Conservation (phyloP, 2,329 filamentous ascomycete species). For the Gremmenia infestans region DNA sequence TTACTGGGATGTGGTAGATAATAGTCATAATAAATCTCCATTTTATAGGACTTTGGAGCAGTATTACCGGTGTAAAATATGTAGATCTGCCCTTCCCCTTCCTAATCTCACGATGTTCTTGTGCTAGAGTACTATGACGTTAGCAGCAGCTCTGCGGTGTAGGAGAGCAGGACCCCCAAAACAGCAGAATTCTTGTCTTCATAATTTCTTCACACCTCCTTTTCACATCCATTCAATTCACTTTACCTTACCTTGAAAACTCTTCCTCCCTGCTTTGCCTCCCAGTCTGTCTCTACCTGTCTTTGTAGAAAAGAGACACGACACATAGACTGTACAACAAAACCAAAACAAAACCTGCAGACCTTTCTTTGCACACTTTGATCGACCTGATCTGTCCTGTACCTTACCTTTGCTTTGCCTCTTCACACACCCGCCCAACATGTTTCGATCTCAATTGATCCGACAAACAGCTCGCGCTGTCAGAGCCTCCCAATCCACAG, state of each 20-base stretch:
- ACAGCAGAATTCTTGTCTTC: background rate
- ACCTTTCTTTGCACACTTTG: no score
- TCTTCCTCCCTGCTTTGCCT: background rate
- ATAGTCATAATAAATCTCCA: no score
- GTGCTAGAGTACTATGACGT: no score
- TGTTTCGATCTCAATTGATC: slow-evolving; percentile 30
- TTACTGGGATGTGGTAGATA: no score
- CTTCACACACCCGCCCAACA: slow-evolving; percentile 6
- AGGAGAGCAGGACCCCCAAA: background rate
- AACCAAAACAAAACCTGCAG: no score
- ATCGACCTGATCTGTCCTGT: background rate
- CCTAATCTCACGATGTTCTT: no score
- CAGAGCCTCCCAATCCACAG: slow-evolving; percentile 14
- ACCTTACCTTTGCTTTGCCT: background rate
- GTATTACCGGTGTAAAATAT: no score
- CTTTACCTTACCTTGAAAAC: background rate
- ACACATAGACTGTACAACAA: no score
- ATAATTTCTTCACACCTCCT: background rate
- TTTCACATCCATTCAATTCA: background rate
- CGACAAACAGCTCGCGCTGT: slow-evolving; percentile 23
- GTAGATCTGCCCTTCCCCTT: no score
- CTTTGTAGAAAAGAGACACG: background rate
- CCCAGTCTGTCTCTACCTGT: background rate
- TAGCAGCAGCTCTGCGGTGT: no score
- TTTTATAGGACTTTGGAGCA: no score